A percentile compares a stretch with the other conserved stretches of the same genome.
Conservation (phyloP, 1,284 basidiomycete species). For the Taiwanofungus camphoratus region DNA sequence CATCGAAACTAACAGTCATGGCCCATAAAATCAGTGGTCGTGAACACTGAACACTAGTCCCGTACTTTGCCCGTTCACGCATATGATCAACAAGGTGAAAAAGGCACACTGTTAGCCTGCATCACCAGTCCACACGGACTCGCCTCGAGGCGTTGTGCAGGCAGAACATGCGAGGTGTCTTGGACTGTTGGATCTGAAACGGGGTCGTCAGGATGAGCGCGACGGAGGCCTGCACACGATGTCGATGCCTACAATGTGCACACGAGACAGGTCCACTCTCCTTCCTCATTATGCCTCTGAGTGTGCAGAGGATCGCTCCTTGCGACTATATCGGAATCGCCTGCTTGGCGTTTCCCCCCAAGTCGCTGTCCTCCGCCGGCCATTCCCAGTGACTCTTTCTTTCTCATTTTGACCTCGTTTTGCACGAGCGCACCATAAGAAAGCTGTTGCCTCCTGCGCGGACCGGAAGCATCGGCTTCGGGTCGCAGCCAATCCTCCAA, state of each 20-base stretch:
- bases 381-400: slow-evolving; percentile 41
- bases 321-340: neutral
- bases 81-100: too few species aligned
- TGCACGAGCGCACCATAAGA: slow-evolving; percentile 36
- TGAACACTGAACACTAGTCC: too few species aligned
- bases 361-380: slow-evolving; percentile 13
- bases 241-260: slow-evolving; percentile 47
- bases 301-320: neutral
- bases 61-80: too few species aligned
- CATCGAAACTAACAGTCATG: too few species aligned
- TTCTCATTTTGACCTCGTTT: slow-evolving; percentile 40
- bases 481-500: too few species aligned
- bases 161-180: slow-evolving; percentile 47
- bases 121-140: slow-evolving; percentile 16
- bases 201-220: slow-evolving; percentile 1
- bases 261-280: slow-evolving; percentile 42
- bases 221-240: neutral
- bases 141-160: slow-evolving; percentile 36
- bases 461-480: neutral
- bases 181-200: slow-evolving; percentile 40
- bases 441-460: slow-evolving; percentile 11
- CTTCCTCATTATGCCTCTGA: neutral
- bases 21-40: too few species aligned
- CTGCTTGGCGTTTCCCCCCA: slow-evolving; percentile 1
- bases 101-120: too few species aligned